phyloP scores from a whole-genome alignment of 1,284 basidiomycete species.

The Tremellales sp. region DNA sequence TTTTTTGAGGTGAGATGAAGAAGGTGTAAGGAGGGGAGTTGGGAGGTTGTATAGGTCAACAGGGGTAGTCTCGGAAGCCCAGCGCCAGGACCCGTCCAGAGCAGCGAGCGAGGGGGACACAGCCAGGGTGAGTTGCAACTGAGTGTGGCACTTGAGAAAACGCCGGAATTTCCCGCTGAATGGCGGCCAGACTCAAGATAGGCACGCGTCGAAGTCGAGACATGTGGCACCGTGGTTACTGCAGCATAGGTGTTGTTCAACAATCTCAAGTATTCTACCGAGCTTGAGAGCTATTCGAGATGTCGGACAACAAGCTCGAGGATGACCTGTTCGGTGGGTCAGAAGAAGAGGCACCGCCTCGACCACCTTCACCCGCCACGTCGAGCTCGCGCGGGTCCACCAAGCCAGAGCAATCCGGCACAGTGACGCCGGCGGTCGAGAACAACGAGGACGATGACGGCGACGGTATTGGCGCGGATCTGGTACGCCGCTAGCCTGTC shows the following conservation, averaged over 20 bases:
- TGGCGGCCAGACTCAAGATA: neutral
- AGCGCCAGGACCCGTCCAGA: neutral
- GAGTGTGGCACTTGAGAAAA: slow-evolving; percentile 11
- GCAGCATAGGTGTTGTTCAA: too few relatives aligned
- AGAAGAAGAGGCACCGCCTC: slow-evolving; percentile 5
- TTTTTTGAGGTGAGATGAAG: too few relatives aligned
- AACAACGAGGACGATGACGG: slow-evolving; percentile 13
- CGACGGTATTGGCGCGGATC: neutral
- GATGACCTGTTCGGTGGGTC: slow-evolving; percentile 39
- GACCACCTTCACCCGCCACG: slow-evolving; percentile 10
- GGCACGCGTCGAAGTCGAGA: too few relatives aligned
- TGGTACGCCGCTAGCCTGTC: too few relatives aligned
- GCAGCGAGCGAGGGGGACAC: slow-evolving; percentile 3
- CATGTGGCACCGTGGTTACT: too few relatives aligned
- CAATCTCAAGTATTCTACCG: too few relatives aligned
- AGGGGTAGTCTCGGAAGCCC: neutral
- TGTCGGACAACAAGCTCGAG: slow-evolving; percentile 31
- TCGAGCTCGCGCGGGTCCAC: slow-evolving; percentile 9
- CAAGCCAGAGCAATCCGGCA: neutral
- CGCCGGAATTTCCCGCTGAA: slow-evolving; percentile 1
- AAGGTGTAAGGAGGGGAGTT: slow-evolving; percentile 2
- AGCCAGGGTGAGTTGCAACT: slow-evolving; percentile 3
- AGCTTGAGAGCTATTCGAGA: too few relatives aligned
- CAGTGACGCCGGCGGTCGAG: neutral
- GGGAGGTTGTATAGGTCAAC: neutral